Evolutionary conservation across 306 rosid genomes (phyloP).

Genomic region (Fragaria vesca): DNA sequence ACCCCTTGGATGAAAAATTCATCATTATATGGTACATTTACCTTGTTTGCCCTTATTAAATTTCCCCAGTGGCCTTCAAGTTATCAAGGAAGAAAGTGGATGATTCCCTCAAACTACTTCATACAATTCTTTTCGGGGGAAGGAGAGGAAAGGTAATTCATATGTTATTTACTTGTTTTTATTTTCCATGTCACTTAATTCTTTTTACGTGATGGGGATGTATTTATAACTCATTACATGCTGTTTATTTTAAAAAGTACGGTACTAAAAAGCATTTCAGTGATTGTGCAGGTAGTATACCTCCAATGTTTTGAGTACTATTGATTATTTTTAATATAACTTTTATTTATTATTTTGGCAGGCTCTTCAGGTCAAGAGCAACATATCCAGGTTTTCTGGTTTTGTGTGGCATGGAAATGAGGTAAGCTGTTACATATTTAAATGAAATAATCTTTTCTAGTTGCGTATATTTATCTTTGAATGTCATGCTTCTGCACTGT

Average conservation of each 20-base stretch:
- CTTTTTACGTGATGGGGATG: constrained; percentile 17
- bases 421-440: constrained; percentile 37
- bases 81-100: constrained; percentile 81
- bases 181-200: constrained; percentile 10
- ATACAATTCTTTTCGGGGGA: constrained; percentile 90
- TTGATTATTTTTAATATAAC: constrained; percentile 10
- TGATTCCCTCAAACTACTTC: constrained; percentile 82
- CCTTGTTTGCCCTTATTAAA: constrained; percentile 5
- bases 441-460: neutral
- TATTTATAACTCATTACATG: neutral
- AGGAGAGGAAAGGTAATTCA: constrained; percentile 89
- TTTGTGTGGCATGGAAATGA: constrained; percentile 90
- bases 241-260: constrained; percentile 10
- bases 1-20: neutral
- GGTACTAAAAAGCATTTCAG: neutral
- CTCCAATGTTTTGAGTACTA: constrained; percentile 6
- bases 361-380: constrained; percentile 84
- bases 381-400: constrained; percentile 93
- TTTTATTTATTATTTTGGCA: constrained; percentile 30
- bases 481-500: neutral
- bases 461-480: neutral
- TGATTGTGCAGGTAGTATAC: neutral
- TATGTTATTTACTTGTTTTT: constrained; percentile 21
- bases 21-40: neutral
- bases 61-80: constrained; percentile 69